Base-by-base conservation (phyloP, 2,329 filamentous ascomycete species). In the Venturia effusa region DNA sequence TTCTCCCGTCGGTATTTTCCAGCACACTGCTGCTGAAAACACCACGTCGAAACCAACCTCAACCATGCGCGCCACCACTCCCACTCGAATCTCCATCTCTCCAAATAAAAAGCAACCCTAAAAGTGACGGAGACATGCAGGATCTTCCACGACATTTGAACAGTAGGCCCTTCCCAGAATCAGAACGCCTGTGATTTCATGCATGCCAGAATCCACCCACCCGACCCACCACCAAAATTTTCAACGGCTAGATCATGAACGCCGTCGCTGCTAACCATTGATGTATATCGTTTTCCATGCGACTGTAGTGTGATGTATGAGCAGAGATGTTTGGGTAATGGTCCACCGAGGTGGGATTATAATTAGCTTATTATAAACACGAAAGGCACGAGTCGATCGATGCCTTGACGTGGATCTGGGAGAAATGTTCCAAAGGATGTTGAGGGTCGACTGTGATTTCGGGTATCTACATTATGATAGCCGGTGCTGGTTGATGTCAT, bases 381-480 rank as follows among this genome's bases (percentile, higher is more conserved):
- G 27, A 32, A 57, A 5, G 27, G 51, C 51, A 32, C 27, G 22
- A n/a, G 19, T 57, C 51, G 30, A 57, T 34, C 51, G 51, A 22
- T 57, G 51, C 51, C 51, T 27, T 57, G 19, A 22, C 15, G 51
- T 57, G 15, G 19, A 4, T 3, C 1, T 57, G 51, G 15, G 22
- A 19, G 27, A n/a, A 17, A 15, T 57, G 27, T n/a, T n/a, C 17
- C 30, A 17, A 57, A 57, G 27, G 27, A 34, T 10, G 30, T 57
- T 17, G 51, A n/a, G 51, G 30, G 8, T 57, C 51, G 30, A n/a
- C 1, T 32, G 48, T 6, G 3, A 22, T 27, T 48, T 27, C 22
- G 8, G 27, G 27, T 5, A 84, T 68, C 75, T 78, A 79, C 77
- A 79, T 79, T 69, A 79, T 79, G 65, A 79, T 78, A 41, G 76